These are phyloP conservation scores for Jamesozyma spencerorum DNA, from an alignment of 805 yeast genomes.

Conservation along the genomic window DNA sequence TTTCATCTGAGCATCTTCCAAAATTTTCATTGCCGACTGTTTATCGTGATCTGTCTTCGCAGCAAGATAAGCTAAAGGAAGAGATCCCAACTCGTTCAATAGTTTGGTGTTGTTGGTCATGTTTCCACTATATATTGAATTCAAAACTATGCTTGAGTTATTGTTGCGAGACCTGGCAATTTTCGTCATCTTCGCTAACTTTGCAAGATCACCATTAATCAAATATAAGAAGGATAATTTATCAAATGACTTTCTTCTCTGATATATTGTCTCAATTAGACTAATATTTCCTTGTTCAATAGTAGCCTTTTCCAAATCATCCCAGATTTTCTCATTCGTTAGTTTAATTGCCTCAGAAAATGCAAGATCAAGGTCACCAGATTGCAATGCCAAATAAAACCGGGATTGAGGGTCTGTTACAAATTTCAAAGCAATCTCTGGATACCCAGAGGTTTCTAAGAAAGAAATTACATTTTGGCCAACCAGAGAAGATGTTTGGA, in stretches of 20 bases:
- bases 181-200: slow-evolving; percentile 72
- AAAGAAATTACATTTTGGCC: slow-evolving; percentile 96
- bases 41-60: slow-evolving; percentile 79
- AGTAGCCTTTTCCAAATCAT: slow-evolving; percentile 74
- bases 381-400: slow-evolving; percentile 88
- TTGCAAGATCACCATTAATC: slow-evolving; percentile 66
- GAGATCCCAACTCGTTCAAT: slow-evolving; percentile 69
- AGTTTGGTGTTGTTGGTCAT: slow-evolving; percentile 64
- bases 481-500: slow-evolving; percentile 79
- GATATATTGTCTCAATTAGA: slow-evolving; percentile 77
- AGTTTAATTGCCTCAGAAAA: slow-evolving; percentile 73
- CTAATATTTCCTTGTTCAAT: slow-evolving; percentile 79
- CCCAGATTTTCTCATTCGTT: slow-evolving; percentile 66
- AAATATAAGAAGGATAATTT: slow-evolving; percentile 82
- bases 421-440: slow-evolving; percentile 93
- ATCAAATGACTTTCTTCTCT: slow-evolving; percentile 76
- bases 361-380: slow-evolving; percentile 83
- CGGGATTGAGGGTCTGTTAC: slow-evolving; percentile 93
- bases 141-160: slow-evolving; percentile 67
- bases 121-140: slow-evolving; percentile 67
- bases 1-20: slow-evolving; percentile 58
- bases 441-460: slow-evolving; percentile 88
- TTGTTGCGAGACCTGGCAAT: slow-evolving; percentile 87
- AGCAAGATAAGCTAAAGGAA: slow-evolving; percentile 82
- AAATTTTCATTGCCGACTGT: slow-evolving; percentile 61